A percentile compares a stretch with the other conserved stretches of the same genome.
Evolutionary conservation across 176 grass and related monocot species (phyloP).

Genomic region (Themeda triandra): DNA sequence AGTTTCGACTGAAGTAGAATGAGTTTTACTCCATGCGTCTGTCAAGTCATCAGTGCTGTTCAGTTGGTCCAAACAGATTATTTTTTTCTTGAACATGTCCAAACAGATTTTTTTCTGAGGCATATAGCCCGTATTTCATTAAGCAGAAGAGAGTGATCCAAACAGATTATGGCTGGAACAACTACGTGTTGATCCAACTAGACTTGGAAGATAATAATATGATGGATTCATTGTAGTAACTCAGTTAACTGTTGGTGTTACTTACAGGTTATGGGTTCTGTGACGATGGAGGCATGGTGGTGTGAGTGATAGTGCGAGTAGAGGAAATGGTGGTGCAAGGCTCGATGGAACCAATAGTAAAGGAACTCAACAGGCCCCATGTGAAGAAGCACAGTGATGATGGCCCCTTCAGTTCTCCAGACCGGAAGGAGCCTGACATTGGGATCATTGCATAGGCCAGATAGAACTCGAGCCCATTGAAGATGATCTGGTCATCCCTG

Average conservation of each 20-base stretch:
- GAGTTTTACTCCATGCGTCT: no score
- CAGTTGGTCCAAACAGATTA: no score
- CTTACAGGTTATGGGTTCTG: constrained; percentile 94
- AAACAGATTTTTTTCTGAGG: no score
- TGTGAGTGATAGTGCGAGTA: constrained; percentile 87
- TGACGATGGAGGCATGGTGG: constrained; percentile 84
- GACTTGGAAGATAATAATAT: constrained; percentile 4
- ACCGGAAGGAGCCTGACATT: constrained; percentile 36
- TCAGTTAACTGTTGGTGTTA: background rate
- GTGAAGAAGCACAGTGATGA: constrained; percentile 55
- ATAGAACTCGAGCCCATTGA: constrained; percentile 71
- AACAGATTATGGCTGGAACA: no score
- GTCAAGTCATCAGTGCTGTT: no score
- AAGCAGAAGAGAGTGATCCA: no score
- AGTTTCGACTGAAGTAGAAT: no score
- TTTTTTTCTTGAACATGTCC: no score
- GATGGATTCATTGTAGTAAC: background rate
- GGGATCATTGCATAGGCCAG: constrained; percentile 24
- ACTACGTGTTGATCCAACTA: background rate
- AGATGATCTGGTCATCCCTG: constrained; percentile 97
- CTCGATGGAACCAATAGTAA: constrained; percentile 95
- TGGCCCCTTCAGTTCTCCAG: constrained; percentile 63
- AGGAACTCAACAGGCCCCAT: constrained; percentile 78
- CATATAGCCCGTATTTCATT: no score
- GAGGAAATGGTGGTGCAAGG: constrained; percentile 89